Percentiles rank a stretch among this genome's conserved stretches.
Evolutionary conservation across 2,329 filamentous ascomycete genomes (phyloP).

Genomic region (Alternaria brassicae): DNA sequence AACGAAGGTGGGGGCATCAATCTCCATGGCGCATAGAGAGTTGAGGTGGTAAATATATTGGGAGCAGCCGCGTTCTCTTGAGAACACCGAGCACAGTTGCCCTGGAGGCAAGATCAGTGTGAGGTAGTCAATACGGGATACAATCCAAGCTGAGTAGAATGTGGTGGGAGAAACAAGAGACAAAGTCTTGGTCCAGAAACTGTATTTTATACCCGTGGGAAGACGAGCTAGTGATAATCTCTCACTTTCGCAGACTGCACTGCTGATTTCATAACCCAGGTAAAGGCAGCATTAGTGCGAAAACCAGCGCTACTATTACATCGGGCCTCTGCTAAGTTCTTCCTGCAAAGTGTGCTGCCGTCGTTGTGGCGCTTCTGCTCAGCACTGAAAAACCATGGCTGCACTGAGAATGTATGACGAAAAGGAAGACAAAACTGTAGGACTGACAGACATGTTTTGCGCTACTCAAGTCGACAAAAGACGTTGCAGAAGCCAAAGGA

Average conservation of each 20-base stretch:
- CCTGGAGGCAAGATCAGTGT: neutral
- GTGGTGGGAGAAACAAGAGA: neutral
- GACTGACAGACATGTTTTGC: neutral
- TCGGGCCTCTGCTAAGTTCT: neutral
- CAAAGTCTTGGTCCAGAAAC: neutral
- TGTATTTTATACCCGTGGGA: neutral
- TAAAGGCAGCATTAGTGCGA: neutral
- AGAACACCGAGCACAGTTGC: neutral
- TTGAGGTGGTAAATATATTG: neutral
- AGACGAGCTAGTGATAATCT: neutral
- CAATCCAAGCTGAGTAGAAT: neutral
- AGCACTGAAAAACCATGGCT: neutral
- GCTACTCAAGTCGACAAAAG: neutral
- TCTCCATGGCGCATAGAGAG: constrained; percentile 11
- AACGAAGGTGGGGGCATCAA: constrained; percentile 24
- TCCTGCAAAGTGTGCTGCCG: neutral
- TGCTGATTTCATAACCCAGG: neutral
- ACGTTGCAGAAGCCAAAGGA: neutral
- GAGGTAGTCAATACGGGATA: neutral
- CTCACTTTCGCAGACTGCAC: neutral
- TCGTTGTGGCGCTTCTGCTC: neutral
- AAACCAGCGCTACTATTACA: neutral
- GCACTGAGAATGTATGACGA: neutral
- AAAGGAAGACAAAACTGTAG: neutral
- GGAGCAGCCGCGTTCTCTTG: neutral